Evolutionary conservation across 176 grass and related monocot species (phyloP), one percentile per base, ranked within the genome.

Genomic region (Dendrocalamus sinicus): DNA sequence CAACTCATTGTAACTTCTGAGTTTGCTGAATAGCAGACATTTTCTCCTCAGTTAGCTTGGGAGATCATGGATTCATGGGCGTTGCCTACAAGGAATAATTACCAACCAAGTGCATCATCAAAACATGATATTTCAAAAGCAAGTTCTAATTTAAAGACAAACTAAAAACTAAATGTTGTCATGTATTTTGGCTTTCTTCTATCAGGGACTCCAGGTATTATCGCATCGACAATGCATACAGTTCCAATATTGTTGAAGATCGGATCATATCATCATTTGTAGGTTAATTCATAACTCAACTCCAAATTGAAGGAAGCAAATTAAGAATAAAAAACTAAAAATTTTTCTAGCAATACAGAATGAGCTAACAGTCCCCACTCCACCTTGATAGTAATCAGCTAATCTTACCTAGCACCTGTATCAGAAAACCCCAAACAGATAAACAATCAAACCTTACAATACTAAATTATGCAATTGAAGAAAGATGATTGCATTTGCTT

Each of bases 1-100:
- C 84, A 98, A 79, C 82, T 98, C 96, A 90, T 9, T 75, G 83
- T 30, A 98, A 88, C 82, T 96, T 98, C 90, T 96, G 91, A 73
- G 92, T 98, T 85, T 94, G 90, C 91, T 30, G 83, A 84, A 92
- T 63, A 54, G 91, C 93, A 75, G 76, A 86, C 74, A 86, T 92
- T 84, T 90, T 96, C 92, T 98, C 96, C 72, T 95, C 91, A 26
- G 83, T 89, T 79, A 98, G 74, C 84, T 94, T 96, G 32, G 77
- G 89, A 82, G 77, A 96, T 96, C 58, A 89, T 48, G 62, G 88
- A 61, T 32, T 32, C 32, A 32, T 32, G 2, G 32, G 32, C 0
- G 84, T 81, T 45, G 87, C 88, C 96, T 98, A 75, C 23, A 64
- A 75, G 9, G 19, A 83, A 78, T 15, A 86, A 71, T 84, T 1